Conservation (phyloP, 768 basidiomycete species). For the Vararia minispora region DNA sequence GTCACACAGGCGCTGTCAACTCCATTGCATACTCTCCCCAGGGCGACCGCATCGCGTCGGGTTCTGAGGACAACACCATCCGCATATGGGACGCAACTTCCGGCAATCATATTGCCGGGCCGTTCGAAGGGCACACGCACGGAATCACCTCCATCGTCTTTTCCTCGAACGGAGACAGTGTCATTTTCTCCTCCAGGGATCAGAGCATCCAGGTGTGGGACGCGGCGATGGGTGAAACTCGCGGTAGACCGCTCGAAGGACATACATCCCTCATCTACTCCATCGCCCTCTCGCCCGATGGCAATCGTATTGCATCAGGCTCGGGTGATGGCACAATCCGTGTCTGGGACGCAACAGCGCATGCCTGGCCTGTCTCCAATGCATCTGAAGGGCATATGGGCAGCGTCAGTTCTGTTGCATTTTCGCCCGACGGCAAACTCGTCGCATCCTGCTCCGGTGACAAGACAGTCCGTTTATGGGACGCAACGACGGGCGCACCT, state of each 20-base stretch:
- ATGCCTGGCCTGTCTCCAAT: slow-evolving; percentile 15
- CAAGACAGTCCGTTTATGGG: slow-evolving; percentile 39
- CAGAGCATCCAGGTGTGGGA: too few relatives aligned
- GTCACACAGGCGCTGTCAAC: too few relatives aligned
- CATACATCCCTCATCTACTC: not conserved
- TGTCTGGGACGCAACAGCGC: slow-evolving; percentile 4
- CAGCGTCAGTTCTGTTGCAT: not conserved
- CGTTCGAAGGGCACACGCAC: too few relatives aligned
- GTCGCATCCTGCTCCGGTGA: slow-evolving; percentile 25
- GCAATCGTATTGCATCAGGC: not conserved
- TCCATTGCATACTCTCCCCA: too few relatives aligned
- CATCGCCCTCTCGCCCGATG: slow-evolving; percentile 20
- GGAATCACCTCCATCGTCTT: too few relatives aligned
- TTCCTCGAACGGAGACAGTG: too few relatives aligned
- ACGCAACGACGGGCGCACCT: slow-evolving; percentile 15
- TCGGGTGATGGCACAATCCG: slow-evolving; percentile 2
- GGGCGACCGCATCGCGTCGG: too few relatives aligned
- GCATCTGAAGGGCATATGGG: not conserved
- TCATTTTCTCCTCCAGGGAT: too few relatives aligned
- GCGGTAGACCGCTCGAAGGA: not conserved
- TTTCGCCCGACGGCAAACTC: slow-evolving; percentile 11
- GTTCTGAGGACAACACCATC: slow-evolving; percentile 7
- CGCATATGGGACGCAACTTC: slow-evolving; percentile 5
- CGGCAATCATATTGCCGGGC: not conserved
- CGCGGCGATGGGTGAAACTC: too few relatives aligned